Conservation (phyloP, 768 basidiomycete genomes). For the Boletus coccyginus region DNA sequence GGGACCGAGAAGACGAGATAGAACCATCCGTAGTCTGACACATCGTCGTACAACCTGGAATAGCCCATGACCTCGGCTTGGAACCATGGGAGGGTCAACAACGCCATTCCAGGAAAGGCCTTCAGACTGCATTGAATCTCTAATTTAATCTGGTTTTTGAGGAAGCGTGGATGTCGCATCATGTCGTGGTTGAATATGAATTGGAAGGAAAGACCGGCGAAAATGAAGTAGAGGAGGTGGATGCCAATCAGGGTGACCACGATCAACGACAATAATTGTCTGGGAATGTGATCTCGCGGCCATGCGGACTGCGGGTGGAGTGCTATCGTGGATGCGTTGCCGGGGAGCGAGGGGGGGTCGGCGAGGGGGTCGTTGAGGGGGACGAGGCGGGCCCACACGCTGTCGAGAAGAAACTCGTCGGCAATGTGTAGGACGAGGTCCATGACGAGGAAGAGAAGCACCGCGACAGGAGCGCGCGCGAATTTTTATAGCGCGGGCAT, state of each 20-base stretch:
- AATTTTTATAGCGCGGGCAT: constrained; percentile 22
- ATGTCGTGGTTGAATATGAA: constrained; percentile 93
- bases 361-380: constrained; percentile 53
- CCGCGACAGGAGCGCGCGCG: neutral
- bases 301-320: constrained; percentile 60
- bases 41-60: constrained; percentile 71
- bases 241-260: constrained; percentile 79
- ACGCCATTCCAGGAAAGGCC: constrained; percentile 79
- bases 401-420: constrained; percentile 77
- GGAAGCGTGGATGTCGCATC: constrained; percentile 93
- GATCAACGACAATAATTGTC: constrained; percentile 72
- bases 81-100: constrained; percentile 93
- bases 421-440: constrained; percentile 69
- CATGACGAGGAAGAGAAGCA: constrained; percentile 46
- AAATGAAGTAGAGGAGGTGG: constrained; percentile 80
- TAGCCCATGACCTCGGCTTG: constrained; percentile 87
- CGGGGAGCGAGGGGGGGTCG: constrained; percentile 22
- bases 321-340: constrained; percentile 40
- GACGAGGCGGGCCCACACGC: constrained; percentile 69
- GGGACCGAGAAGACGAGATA: constrained; percentile 69
- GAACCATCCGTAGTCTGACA: constrained; percentile 76
- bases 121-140: constrained; percentile 77
- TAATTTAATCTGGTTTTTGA: constrained; percentile 77
- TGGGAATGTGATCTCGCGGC: constrained; percentile 79
- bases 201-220: constrained; percentile 80